Base-by-base conservation (phyloP, 805 yeast species). In the Starmerella apis region DNA sequence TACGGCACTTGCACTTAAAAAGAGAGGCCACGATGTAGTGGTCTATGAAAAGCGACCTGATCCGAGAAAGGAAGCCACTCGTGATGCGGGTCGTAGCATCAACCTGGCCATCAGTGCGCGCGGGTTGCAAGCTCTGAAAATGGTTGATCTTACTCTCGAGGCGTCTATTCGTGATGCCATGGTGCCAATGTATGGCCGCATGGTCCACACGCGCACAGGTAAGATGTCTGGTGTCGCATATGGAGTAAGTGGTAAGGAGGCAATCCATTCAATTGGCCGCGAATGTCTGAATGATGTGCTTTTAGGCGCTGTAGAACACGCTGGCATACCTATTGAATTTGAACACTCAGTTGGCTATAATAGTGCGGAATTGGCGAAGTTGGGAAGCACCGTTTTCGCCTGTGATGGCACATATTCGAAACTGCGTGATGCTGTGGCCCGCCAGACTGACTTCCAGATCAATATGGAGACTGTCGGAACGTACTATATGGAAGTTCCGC, bases 101-200 rank as follows among this genome's bases (percentile, higher is more conserved):
- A 88, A 88, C 61, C 70, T 88, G 55, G 96, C 96, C 0, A 82
- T 88, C n/a, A 80, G 90, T 43, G 80, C 79, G 48, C 73, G 96
- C 46, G 96, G 96, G 1, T 80, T 86, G 49, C 67, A 73, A 24
- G 83, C 95, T 0, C 65, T 88, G 61, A 67, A 71, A 20, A 73
- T 71, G 45, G 79, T 87, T 11, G 87, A 83, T 61, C 63, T 67
- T 0, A 72, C 68, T 13, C 70, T 86, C 70, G 78, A 82, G 11
- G 64, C 68, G 0, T 61, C 79, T 23, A 72, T 86, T 2, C 60
- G 83, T 53, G 66, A 70, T 28, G 75, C 76, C 37, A 75, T 84
- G 22, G 81, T 85, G 23, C 96, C 96, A 2, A 84, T 88, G 90
- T 68, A 75, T 37, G 96, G 95, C 1, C 71, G 96, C 38, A 86